Percentiles rank a stretch among this genome's conserved stretches.
Evolutionary conservation across 768 basidiomycete genomes (phyloP).

Genomic region (Lactarius vividus): DNA sequence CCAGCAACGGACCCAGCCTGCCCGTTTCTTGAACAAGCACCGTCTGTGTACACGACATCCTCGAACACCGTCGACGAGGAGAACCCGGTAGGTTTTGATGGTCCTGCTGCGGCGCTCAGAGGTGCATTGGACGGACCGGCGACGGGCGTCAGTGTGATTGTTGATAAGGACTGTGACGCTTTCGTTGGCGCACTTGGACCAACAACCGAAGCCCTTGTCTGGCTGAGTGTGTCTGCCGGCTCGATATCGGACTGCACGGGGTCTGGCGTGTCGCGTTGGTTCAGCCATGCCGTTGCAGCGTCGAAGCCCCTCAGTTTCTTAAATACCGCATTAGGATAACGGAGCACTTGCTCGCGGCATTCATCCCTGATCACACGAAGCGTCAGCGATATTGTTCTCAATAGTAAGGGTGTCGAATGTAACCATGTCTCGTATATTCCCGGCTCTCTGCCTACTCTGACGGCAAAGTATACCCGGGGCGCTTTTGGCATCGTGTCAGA

Average conservation of each 20-base stretch:
- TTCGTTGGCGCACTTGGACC: too few species aligned
- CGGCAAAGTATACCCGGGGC: constrained; percentile 55
- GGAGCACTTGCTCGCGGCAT: constrained; percentile 64
- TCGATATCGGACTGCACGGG: not conserved
- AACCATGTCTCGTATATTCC: constrained; percentile 77
- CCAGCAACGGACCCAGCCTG: constrained; percentile 65
- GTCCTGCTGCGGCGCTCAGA: not conserved
- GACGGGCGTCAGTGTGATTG: not conserved
- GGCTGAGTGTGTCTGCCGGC: not conserved
- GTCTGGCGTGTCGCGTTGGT: not conserved
- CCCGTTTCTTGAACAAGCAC: constrained; percentile 85
- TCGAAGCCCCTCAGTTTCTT: constrained; percentile 60
- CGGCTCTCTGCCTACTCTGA: constrained; percentile 55
- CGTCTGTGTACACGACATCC: constrained; percentile 78
- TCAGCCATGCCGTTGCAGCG: constrained; percentile 60
- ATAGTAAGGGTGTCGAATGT: constrained; percentile 22
- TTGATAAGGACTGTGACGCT: not conserved
- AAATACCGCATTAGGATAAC: constrained; percentile 56
- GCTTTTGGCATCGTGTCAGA: constrained; percentile 19
- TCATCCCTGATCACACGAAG: constrained; percentile 55
- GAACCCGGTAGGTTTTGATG: constrained; percentile 22
- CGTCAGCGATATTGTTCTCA: not conserved
- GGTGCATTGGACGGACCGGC: not conserved
- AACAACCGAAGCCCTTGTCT: not conserved
- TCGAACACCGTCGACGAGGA: constrained; percentile 33